Base-by-base conservation (phyloP, 768 basidiomycete genomes). In the Phaeotremella fagi region DNA sequence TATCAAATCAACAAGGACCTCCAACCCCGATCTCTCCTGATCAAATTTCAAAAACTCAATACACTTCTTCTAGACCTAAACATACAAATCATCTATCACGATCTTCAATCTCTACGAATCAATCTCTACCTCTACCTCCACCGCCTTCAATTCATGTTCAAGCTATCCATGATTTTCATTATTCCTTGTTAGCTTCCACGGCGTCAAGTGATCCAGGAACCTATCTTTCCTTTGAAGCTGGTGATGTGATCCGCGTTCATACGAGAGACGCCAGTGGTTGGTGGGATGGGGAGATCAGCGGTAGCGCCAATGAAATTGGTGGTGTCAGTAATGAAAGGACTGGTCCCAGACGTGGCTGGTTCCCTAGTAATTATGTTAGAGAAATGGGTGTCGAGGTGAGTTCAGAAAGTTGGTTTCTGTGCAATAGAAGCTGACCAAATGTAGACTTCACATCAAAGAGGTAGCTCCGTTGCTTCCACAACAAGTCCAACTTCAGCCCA, bases 211-310 rank as follows among this genome's bases (percentile, higher is more conserved):
- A 81, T 64, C 81, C 83, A 7, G 59, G 66, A 50, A 88, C 86
- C 7, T 94, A 90, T 74, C 82, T 99, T 33, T 80, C 85, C 20
- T 98, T 99, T 77, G 81, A 82, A 37, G 86, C 88, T 0, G 92
- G 94, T 3, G 87, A 97, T 68, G 81, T 92, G 49, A 90, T 98
- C 51, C 85, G 85, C 55, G 90, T 97, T n/a, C 78, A 87, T 44
- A 90, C 89, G 66, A 81, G 84, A 59, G 90, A 97, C 76, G 56
- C 79, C 2, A 88, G 85, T 63, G 95, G 95, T 0, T 98, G 95
- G 95, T 98, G 94, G 94, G 92, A 99, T 69, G 95, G 95, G 9
- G 90, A 98, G 75, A 73, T 94, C 16, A 87, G 90, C 29, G 87
- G 84, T 2, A 49, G 46, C 24, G 29, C 44, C 4, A 48, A 45